These are phyloP conservation scores for Dendrobium huoshanense DNA, from an alignment of 106 monocot species.

Conservation along the genomic window DNA sequence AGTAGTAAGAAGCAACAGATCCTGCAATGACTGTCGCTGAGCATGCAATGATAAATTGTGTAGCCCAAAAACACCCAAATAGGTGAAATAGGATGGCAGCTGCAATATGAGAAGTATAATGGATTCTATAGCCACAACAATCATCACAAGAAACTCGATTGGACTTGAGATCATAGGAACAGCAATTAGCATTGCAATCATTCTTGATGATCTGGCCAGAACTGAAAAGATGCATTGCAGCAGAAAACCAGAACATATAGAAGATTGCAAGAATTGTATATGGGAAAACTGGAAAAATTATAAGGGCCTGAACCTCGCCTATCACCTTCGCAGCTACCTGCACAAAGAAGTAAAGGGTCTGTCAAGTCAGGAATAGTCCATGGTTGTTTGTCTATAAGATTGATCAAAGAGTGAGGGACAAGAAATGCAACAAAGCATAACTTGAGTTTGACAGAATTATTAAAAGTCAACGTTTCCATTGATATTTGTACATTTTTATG, in stretches of 20 bases:
- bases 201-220: constrained; percentile 79
- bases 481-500: not conserved
- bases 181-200: constrained; percentile 86
- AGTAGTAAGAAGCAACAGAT: constrained; percentile 96
- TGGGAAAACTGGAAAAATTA: constrained; percentile 86
- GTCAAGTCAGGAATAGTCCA: not conserved
- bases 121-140: constrained; percentile 94
- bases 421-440: not conserved
- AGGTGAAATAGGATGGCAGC: constrained; percentile 89
- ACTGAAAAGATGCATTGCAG: constrained; percentile 86
- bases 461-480: not conserved
- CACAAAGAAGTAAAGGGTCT: not conserved
- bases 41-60: constrained; percentile 80
- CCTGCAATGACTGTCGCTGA: constrained; percentile 95
- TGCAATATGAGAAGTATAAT: constrained; percentile 83
- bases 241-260: constrained; percentile 97
- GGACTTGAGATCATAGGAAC: constrained; percentile 77
- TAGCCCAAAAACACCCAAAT: constrained; percentile 96
- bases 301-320: constrained; percentile 96
- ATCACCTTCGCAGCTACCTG: constrained; percentile 99
- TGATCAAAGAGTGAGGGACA: not conserved
- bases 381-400: not conserved
- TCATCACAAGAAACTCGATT: constrained; percentile 83
- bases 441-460: not conserved
- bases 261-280: constrained; percentile 84